Evolutionary conservation across 2,329 filamentous ascomycete species (phyloP).

Genomic region (Diaporthe sp.): DNA sequence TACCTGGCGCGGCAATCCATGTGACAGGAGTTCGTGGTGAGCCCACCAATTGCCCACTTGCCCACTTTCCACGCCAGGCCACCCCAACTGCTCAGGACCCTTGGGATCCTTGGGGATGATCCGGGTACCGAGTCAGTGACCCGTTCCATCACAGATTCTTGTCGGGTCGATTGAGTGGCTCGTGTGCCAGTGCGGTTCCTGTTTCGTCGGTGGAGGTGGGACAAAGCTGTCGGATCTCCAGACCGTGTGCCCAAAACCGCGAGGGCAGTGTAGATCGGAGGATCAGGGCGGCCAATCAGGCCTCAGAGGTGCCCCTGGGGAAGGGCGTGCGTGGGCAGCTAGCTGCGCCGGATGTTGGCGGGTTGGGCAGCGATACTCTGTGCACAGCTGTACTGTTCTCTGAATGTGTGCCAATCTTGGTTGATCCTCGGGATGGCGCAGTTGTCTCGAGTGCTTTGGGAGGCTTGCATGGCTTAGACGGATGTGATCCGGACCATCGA

Average conservation of each 20-base stretch:
- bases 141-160: neutral
- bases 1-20: neutral
- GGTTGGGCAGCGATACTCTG: constrained; percentile 17
- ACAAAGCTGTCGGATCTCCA: constrained; percentile 23
- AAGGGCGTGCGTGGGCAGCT: neutral
- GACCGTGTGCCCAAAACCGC: constrained; percentile 19
- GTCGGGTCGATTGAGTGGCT: constrained; percentile 8
- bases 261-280: constrained; percentile 20
- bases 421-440: constrained; percentile 12
- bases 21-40: neutral
- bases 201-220: constrained; percentile 9
- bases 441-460: neutral
- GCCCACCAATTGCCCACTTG: neutral
- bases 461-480: neutral
- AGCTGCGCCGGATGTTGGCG: neutral
- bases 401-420: neutral
- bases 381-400: neutral
- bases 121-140: constrained; percentile 19
- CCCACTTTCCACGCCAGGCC: neutral
- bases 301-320: neutral
- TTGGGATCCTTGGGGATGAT: constrained; percentile 5
- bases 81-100: constrained; percentile 5
- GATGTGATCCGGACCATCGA: constrained; percentile 27
- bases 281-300: constrained; percentile 21
- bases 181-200: neutral